Evolutionary conservation across 371 early-diverging fungal genomes (phyloP), one percentile per base, ranked within the genome.

Genomic region (Blakeslea trispora): DNA sequence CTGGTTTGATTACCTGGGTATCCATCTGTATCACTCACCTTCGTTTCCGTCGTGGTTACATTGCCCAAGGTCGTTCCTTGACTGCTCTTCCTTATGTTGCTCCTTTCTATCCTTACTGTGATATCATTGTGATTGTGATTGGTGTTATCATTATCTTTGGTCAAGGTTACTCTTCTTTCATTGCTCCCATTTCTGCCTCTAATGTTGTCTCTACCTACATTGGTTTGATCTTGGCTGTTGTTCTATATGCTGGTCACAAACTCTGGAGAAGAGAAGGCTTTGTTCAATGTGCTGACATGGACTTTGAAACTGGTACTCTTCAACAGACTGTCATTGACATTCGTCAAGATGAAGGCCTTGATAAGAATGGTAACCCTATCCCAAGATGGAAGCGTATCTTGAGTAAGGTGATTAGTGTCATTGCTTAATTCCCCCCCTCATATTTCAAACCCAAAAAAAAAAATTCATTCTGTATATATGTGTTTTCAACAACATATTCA

Each of bases 1-100:
- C 95, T 3, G 92, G 92, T 45, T 81, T 94, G 49, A 80, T 91
- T 40, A 85, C 90, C 37, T 96, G 95, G 94, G 59, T 91, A 17
- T 79, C 84, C 45, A 94, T 94, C 59, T 77, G 84, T 6, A 62
- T 88, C 39, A 88, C 87, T 13, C 94, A 94, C 61, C 68, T 86
- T 55, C 89, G 94, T 14, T 94, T 94, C 86, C 89, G 94, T 28
- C 79, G 79, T 15, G 94, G 94, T 10, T 87, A 77, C 50, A 49
- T 76, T 14, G 77, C 81, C 11, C 95, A 95, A 56, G 88, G 89
- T 10, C 81, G 82, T 22, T 63, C 74, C 5, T 54, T 91, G 24
- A 56, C 64, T n/a, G 81, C 81, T n/a, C 74, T 94, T 23, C 93
- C 93, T 2, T 94, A 92, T 63, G 66, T 62, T 14, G 83, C 94